Evolutionary conservation across 2,329 filamentous ascomycete species (phyloP), one percentile per base, ranked within the genome.

Genomic region (Ophiostoma piceae): DNA sequence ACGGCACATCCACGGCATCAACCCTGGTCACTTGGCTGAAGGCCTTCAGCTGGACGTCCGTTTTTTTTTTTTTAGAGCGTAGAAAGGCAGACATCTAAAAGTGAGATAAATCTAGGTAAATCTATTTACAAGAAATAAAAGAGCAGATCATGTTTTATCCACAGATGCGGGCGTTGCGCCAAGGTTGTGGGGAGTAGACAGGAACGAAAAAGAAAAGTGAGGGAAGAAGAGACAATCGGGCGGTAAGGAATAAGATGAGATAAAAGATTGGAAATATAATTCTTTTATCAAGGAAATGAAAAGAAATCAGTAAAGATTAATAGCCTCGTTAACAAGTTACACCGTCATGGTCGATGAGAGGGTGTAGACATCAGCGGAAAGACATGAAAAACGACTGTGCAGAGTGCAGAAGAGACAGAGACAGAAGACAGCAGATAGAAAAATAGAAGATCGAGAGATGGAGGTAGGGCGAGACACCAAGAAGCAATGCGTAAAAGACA

Each of bases 151-250:
- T 62, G 57, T 19, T 62, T 62, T 32, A 62, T 32, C 57, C 57
- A 62, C 57, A 62, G 51, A 5, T 26, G 22, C 14, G 22, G 57
- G 57, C 57, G 26, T 62, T 62, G 57, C 22, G 57, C 57, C 57
- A 62, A 62, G 26, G 41, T 54, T 66, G 68, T 69, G 68, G 22
- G 43, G 57, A 62, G 57, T 32, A 47, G 43, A 47, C 43, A 26
- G 14, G 12, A 16, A 39, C 39, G 8, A 39, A 41, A 67, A 47
- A 41, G 35, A 22, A 62, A 29, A 68, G 32, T 19, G 29, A 57
- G 12, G 43, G n/a, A 9, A 54, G 37, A 64, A 29, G 32, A n/a
- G 32, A 14, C 29, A 68, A 22, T 68, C 22, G n/a, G 51, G 22
- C n/a, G n/a, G 22, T 26, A 57, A 57, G 51, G 51, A 32, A 12